Percentiles rank a stretch among this genome's conserved stretches.
Conservation (phyloP, 2,329 filamentous ascomycete genomes). For the Epichloe sibirici region DNA sequence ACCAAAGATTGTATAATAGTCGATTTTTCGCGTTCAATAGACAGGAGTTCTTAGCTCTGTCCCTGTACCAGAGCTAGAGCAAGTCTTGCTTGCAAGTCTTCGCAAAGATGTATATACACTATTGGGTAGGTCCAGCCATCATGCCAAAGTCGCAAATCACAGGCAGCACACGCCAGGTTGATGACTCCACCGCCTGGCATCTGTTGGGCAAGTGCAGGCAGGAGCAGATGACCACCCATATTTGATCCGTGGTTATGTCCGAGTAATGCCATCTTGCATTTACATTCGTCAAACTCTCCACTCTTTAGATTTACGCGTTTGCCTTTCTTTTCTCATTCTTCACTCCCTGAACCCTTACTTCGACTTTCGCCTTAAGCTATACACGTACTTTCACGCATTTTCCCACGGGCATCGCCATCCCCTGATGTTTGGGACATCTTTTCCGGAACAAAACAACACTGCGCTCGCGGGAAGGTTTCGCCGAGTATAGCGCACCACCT, state of each 20-base stretch:
- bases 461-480: background rate
- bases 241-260: background rate
- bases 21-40: constrained; percentile 12
- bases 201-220: background rate
- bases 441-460: background rate
- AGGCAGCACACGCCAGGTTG: too few relatives aligned
- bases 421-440: background rate
- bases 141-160: too few relatives aligned
- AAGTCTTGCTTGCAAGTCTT: too few relatives aligned
- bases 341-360: background rate
- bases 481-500: too few relatives aligned
- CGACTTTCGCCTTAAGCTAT: background rate
- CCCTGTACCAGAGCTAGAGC: too few relatives aligned
- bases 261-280: background rate
- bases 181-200: background rate
- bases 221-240: background rate
- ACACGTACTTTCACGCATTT: background rate
- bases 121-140: too few relatives aligned
- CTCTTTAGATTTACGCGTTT: background rate
- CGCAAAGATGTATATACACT: too few relatives aligned
- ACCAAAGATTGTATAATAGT: constrained; percentile 20
- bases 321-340: background rate
- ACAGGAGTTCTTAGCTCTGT: background rate
- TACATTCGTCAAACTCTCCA: background rate
- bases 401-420: background rate